Base-by-base conservation (phyloP, 2,329 filamentous ascomycete species). In the Fusarium sp. region DNA sequence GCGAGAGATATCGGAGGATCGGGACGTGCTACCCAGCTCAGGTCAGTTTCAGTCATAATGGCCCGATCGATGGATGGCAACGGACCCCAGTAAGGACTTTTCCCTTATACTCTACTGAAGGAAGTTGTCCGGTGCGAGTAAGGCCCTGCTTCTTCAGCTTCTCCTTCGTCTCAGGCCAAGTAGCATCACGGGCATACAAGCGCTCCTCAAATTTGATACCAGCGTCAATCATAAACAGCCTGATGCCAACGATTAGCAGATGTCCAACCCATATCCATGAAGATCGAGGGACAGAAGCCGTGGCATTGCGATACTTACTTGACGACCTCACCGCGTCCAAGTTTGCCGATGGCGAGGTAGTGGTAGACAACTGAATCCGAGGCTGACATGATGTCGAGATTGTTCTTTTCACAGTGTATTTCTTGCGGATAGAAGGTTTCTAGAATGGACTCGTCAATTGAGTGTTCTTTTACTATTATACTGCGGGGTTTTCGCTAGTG, bases 1-100 rank as follows among this genome's bases (percentile, higher is more conserved):
- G 77, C 3, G 82, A 63, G 1, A 84, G 71, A 56, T 80, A 83
- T n/a, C 82, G 78, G 10, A 84, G 66, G 18, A 80, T 84, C 2
- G 66, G 64, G 3, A 69, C 28, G 25, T 69, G 66, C 66, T 69
- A 42, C 1, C 5, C 18, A 33, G 0, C 1, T 25, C 3, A 8
- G 10, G 21, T 68, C 21, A 68, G 30, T 5, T n/a, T 35, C 9
- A 10, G 3, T 9, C 2, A 3, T 6, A 0, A 4, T 13, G n/a
- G 2, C 2, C 23, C 1, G 9, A 35, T 12, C 4, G 6, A 4
- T 1, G 5, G 2, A 11, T 21, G 18, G 10, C 3, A 5, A 69
- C 38, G 2, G 6, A 69, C 66, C 0, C 58, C 49, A 16, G 64
- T 69, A 4, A 69, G 50, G 10, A 46, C 28, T 9, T 12, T 59